Evolutionary conservation across 768 basidiomycete species (phyloP), one percentile per base, ranked within the genome.

Genomic region (Lyophyllum atratum): DNA sequence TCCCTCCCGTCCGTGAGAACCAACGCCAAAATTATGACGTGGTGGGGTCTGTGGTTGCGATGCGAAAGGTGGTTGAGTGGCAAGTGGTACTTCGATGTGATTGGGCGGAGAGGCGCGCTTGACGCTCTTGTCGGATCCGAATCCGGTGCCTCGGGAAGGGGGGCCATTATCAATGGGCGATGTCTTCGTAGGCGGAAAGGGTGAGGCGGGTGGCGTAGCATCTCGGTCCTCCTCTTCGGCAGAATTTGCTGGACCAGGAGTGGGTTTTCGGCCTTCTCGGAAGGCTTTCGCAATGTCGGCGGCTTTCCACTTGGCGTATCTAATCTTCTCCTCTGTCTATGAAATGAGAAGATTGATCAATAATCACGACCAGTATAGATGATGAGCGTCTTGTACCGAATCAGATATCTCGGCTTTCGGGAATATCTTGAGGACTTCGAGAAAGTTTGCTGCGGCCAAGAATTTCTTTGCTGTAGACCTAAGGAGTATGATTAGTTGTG

Each of bases 231-330:
- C 65, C 48, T 71, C 49, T 25, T 72, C 56, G 12, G 54, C 66
- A 56, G 71, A 77, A 50, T 80, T 85, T 46, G 90, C 85, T 56
- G 92, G 90, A 1, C 93, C 96, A 1, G 95, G 84, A 1, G 77
- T 74, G 10, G 96, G 95, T 62, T 81, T 85, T 21, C 91, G 83
- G 4, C 97, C 95, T 70, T 98, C 96, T n/a, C 95, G 86, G 67
- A 95, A 83, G 1, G 96, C 95, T 71, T 92, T 98, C 17, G 92
- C 86, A 19, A 98, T 95, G 59, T 97, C 94, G 12, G 90, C 89
- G 34, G 96, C 96, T 70, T 98, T 98, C 95, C 97, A 99, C 70
- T 97, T 93, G 4, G 95, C 85, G 73, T 98, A 99, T 54, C 85
- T 87, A 33, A 96, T 84, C 72, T 97, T 98, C 60, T 90, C 90